phyloP scores from a whole-genome alignment of 2,329 filamentous ascomycete genomes.

The Ceratocystis colombiana region DNA sequence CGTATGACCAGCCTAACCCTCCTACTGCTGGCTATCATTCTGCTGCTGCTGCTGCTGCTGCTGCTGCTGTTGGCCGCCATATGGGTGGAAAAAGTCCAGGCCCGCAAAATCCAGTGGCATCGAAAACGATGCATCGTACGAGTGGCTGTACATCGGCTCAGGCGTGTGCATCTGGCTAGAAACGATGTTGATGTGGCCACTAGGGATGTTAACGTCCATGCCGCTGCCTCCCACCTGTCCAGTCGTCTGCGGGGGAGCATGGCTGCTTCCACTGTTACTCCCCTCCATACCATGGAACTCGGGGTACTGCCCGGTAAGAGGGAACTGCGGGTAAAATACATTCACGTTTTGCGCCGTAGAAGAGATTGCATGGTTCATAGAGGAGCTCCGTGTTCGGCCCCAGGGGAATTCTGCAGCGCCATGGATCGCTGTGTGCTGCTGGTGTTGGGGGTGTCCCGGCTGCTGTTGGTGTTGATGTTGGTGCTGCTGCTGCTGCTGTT shows the following conservation, averaged over 20 bases:
- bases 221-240: not conserved
- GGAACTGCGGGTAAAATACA: conserved; percentile 2
- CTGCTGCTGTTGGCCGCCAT: not conserved
- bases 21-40: not conserved
- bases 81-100: not conserved
- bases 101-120: not conserved
- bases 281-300: not conserved
- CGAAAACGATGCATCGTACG: not conserved
- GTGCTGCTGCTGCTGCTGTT: too few relatives aligned
- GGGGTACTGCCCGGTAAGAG: conserved; percentile 1
- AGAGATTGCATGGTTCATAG: not conserved
- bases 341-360: not conserved
- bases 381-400: not conserved
- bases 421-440: too few relatives aligned
- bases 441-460: too few relatives aligned
- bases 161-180: not conserved
- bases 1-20: not conserved
- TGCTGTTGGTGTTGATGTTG: too few relatives aligned
- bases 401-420: not conserved
- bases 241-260: not conserved
- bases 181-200: not conserved
- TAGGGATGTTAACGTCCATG: not conserved
- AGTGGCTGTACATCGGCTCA: not conserved
- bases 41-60: not conserved
- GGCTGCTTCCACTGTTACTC: not conserved